phyloP scores from a whole-genome alignment of 1,284 basidiomycete genomes.

The Irpex sp. region DNA sequence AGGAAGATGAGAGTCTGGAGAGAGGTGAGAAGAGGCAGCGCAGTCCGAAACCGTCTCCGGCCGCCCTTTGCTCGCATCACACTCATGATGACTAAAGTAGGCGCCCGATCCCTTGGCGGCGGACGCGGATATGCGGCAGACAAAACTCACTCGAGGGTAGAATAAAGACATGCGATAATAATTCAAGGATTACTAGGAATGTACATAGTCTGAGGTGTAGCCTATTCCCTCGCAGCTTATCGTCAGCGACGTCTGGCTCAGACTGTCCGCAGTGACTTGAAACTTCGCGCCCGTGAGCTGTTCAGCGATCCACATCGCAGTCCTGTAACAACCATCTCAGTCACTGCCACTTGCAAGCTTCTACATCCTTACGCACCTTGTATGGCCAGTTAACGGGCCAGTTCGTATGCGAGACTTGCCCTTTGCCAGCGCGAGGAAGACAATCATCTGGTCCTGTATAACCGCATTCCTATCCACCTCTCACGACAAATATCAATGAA shows the following conservation, averaged over 20 bases:
- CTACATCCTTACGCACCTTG: constrained; percentile 39
- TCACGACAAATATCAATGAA: background rate
- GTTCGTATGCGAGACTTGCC: constrained; percentile 54
- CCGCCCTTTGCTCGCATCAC: constrained; percentile 3
- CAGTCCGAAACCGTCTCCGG: constrained; percentile 13
- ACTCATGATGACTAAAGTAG: background rate
- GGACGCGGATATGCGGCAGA: background rate
- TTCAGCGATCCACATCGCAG: constrained; percentile 70
- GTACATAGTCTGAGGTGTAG: background rate
- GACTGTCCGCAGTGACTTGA: constrained; percentile 9
- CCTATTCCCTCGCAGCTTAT: background rate
- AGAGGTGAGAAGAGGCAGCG: constrained; percentile 11
- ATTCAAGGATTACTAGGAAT: background rate
- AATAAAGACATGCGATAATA: background rate
- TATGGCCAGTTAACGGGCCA: constrained; percentile 61
- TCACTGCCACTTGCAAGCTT: background rate
- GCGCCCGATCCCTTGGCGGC: background rate
- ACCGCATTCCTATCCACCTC: background rate
- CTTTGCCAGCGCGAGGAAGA: constrained; percentile 68
- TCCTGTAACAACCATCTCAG: constrained; percentile 35
- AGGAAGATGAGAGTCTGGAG: constrained; percentile 10
- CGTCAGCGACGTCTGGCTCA: background rate
- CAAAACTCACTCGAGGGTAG: background rate
- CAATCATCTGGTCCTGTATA: constrained; percentile 66
- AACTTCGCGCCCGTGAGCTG: constrained; percentile 64